Conservation (phyloP, 208 protist genomes). For the Trypanosoma rangeli region DNA sequence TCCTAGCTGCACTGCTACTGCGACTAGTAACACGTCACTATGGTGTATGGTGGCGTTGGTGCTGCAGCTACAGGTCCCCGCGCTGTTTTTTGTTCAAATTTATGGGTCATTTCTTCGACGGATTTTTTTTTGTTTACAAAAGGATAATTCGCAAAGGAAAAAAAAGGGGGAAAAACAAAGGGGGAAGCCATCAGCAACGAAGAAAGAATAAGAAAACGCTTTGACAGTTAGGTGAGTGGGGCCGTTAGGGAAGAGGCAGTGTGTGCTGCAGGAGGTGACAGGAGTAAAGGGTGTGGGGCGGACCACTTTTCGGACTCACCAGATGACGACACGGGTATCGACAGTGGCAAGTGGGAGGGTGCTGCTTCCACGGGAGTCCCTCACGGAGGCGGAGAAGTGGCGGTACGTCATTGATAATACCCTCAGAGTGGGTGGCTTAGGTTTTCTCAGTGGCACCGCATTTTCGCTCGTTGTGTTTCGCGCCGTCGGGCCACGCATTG, state of each 20-base stretch:
- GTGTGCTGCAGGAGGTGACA: neutral
- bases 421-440: constrained; percentile 70
- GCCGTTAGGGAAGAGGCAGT: neutral
- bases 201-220: neutral
- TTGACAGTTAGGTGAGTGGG: neutral
- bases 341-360: constrained; percentile 26
- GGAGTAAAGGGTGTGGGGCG: neutral
- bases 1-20: no score
- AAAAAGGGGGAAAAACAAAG: neutral
- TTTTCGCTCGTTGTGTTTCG: constrained; percentile 69
- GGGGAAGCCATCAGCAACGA: no score
- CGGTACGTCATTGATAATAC: constrained; percentile 76
- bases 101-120: neutral
- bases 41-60: no score
- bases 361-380: constrained; percentile 54
- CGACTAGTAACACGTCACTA: no score
- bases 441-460: constrained; percentile 64
- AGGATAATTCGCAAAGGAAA: neutral
- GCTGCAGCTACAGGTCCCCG: no score
- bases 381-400: constrained; percentile 85
- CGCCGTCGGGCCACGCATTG: constrained; percentile 49
- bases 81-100: no score
- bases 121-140: neutral
- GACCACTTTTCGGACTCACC: neutral
- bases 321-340: constrained; percentile 21